Percentiles rank a stretch among this genome's conserved stretches.
These are phyloP conservation scores for Noccaea caerulescens DNA, from an alignment of 345 rosid genomes.

Conservation along the genomic window DNA sequence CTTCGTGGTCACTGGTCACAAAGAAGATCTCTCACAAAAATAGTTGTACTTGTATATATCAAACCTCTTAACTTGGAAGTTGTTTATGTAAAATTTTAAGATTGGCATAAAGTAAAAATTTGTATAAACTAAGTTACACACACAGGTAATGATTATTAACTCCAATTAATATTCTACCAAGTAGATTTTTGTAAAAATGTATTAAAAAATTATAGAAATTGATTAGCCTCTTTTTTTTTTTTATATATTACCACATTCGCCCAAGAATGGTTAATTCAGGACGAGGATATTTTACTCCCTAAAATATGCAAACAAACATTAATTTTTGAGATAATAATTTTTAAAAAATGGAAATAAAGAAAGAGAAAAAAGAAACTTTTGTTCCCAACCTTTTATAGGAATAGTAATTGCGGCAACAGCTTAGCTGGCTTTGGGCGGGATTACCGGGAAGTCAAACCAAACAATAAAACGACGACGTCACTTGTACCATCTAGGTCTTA, in stretches of 20 bases:
- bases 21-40: too few species aligned
- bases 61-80: too few species aligned
- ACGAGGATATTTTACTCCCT: not conserved
- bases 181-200: too few species aligned
- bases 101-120: too few species aligned
- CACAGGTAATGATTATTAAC: too few species aligned
- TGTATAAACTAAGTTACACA: too few species aligned
- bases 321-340: not conserved
- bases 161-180: too few species aligned
- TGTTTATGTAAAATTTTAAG: too few species aligned
- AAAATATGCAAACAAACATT: slow-evolving; percentile 10
- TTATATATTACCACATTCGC: not conserved
- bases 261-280: not conserved
- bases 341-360: not conserved
- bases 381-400: slow-evolving; percentile 32
- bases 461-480: slow-evolving; percentile 37
- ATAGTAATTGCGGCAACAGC: slow-evolving; percentile 35
- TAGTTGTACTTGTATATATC: too few species aligned
- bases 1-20: too few species aligned
- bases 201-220: too few species aligned
- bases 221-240: too few species aligned
- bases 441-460: slow-evolving; percentile 31
- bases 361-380: slow-evolving; percentile 6
- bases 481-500: not conserved
- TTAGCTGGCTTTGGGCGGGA: slow-evolving; percentile 32